Base-by-base conservation (phyloP, 345 rosid species). In the Streptanthus diversifolius region DNA sequence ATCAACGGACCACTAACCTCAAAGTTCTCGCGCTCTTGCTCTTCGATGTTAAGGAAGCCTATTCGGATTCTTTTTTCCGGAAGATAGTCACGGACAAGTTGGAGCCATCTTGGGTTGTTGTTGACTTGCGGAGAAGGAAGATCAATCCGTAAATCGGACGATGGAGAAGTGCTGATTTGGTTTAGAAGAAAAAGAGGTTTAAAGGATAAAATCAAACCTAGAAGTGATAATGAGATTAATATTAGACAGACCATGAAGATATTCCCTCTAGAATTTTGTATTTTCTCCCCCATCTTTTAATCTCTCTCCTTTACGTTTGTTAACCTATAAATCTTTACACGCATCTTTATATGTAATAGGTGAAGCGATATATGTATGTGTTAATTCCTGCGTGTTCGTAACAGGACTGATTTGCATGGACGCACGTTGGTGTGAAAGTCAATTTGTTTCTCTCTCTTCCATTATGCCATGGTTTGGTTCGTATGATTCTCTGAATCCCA, bases 1-100 rank as follows among this genome's bases (percentile, higher is more conserved):
- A 49, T 39, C 9, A 51, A 60, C 5, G 79, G 75, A 5, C 82
- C 70, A 36, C 45, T 25, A 12, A 69, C 74, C 45, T 71, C 71
- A 15, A 21, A 63, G 27, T 32, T 24, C 3, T 29, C 58, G 9
- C 63, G 60, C 1, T 79, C 65, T 5, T 63, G 36, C 1, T 78
- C 68, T 0, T 72, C 72, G 0, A 85, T 32, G 43, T 88, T 90
- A 3, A 93, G 89, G 1, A 85, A 72, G n/a, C 91, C 98, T 11
- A 86, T 77, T 62, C 80, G 84, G 64, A 86, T 78, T 9, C 35
- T 78, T 24, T 59, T 37, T 10, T 68, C 79, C 1, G 55, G 61
- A 29, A 75, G 53, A 39, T 75, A 81, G 27, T 74, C 54, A 25
- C 68, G 64, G 18, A 90, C 14, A 19, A 83, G 68, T 15, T 77